These are phyloP conservation scores for Pseudognaphalium luteoalbum DNA, from an alignment of 129 eudicot species.

Conservation along the genomic window DNA sequence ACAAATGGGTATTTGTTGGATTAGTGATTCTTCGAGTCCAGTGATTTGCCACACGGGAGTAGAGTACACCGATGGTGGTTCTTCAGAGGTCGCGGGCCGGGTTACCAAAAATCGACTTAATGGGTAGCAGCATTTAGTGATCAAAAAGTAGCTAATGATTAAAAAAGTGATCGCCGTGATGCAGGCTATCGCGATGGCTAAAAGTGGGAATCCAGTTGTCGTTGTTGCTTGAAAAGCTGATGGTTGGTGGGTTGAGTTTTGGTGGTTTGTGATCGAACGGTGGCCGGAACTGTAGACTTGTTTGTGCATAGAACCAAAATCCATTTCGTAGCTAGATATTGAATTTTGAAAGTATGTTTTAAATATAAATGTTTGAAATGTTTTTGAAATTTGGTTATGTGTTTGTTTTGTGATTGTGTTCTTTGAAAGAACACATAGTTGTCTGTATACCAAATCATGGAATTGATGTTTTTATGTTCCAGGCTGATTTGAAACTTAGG, in stretches of 20 bases:
- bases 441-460: conserved; percentile 26
- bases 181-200: conserved; percentile 63
- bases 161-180: conserved; percentile 60
- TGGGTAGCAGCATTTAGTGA: conserved; percentile 77
- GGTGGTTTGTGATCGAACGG: conserved; percentile 48
- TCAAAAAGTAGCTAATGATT: conserved; percentile 63
- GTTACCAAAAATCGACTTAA: conserved; percentile 48
- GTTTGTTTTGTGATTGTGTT: not conserved
- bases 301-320: conserved; percentile 25
- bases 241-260: conserved; percentile 35
- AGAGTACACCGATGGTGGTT: conserved; percentile 56
- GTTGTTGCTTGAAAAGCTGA: conserved; percentile 35
- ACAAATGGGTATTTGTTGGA: conserved; percentile 68
- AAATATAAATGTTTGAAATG: not conserved
- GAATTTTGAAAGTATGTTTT: not conserved
- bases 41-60: conserved; percentile 60
- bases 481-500: conserved; percentile 22
- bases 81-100: conserved; percentile 35
- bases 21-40: conserved; percentile 71
- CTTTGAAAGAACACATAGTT: not conserved
- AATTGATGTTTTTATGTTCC: conserved; percentile 31
- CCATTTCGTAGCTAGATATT: conserved; percentile 35
- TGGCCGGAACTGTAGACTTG: conserved; percentile 30
- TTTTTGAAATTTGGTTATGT: not conserved
- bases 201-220: conserved; percentile 62